Conservation (phyloP, 2,329 filamentous ascomycete genomes). For the Colletotrichum tabaci region DNA sequence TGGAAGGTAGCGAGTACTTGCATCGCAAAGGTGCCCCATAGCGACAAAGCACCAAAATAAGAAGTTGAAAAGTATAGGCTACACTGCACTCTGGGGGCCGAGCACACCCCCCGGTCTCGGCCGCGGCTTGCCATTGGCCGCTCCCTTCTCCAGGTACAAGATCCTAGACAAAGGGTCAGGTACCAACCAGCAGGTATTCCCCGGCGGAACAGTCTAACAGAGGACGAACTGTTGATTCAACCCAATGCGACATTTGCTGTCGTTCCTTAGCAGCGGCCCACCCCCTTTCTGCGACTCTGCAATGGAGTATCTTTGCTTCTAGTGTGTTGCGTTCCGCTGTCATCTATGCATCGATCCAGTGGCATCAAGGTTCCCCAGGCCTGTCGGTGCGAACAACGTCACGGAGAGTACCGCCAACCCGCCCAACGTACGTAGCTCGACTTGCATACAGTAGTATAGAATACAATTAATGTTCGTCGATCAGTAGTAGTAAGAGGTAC, state of each 20-base stretch:
- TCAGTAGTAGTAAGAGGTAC: neutral
- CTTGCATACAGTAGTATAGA: constrained; percentile 8
- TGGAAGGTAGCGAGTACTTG: neutral
- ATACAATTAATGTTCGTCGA: neutral
- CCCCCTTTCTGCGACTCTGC: constrained; percentile 11
- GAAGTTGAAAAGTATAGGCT: neutral
- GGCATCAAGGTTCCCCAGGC: constrained; percentile 14
- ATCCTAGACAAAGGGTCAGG: constrained; percentile 15
- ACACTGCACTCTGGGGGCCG: constrained; percentile 15
- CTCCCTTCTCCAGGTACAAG: constrained; percentile 9
- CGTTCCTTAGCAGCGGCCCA: constrained; percentile 18
- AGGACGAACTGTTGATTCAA: neutral
- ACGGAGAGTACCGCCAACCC: constrained; percentile 9
- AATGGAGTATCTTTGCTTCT: constrained; percentile 34
- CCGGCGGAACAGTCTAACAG: constrained; percentile 5
- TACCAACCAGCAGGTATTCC: neutral
- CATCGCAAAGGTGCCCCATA: neutral
- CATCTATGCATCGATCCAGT: neutral
- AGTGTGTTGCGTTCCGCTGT: constrained; percentile 15
- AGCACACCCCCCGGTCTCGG: constrained; percentile 28
- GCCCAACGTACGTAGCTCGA: neutral
- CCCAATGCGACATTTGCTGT: neutral
- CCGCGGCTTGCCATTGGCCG: constrained; percentile 14
- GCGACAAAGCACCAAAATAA: neutral
- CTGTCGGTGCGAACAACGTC: constrained; percentile 25